Evolutionary conservation across 352 stramenopile species (phyloP), one percentile per base, ranked within the genome.

Genomic region (Globisporangium heterothallicum): DNA sequence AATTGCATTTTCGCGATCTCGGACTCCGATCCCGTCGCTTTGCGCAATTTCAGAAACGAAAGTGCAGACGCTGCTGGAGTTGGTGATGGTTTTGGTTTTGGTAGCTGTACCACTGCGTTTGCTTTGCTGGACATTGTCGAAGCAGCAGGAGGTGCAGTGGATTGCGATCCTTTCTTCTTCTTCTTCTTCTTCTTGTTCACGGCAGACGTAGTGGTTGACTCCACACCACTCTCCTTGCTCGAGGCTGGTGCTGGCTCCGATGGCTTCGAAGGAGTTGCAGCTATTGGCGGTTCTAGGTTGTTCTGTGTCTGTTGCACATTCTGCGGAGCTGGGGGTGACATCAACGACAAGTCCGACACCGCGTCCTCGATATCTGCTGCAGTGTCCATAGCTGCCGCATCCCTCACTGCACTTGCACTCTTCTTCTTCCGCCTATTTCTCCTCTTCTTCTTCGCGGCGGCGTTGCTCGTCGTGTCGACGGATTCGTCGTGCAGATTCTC

Each of bases 1-100:
- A 88, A 63, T 25, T 88, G 78, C 78, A 88, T 88, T 56, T 78
- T 80, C 19, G 73, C 69, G 30, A 86, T 54, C 59, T 88, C 78
- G 4, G 71, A 83, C 58, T 88, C 78, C 38, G 66, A 78, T 41
- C 71, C 77, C 36, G 69, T 81, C 7, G 75, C 68, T 32, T 86
- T 86, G 19, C 71, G 68, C 32, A 88, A 57, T 51, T 72, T 83
- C 6, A 88, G 24, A 29, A 86, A 83, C 3, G 73, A 70, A n/a
- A 67, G 61, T 4, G 30, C 16, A 4, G 42, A 18, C 10, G 26
- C 24, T 35, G 25, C 8, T 43, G 42, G 10, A 10, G 36, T 30
- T 60, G 42, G 7, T 30, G 27, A 1, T 43, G 3, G 16, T 49
- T 30, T 58, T 60, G 16, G 7, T 41, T 5, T 35, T 61, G 1